phyloP scores from a whole-genome alignment of 75 land plant genomes.

The Cunninghamia lanceolata region DNA sequence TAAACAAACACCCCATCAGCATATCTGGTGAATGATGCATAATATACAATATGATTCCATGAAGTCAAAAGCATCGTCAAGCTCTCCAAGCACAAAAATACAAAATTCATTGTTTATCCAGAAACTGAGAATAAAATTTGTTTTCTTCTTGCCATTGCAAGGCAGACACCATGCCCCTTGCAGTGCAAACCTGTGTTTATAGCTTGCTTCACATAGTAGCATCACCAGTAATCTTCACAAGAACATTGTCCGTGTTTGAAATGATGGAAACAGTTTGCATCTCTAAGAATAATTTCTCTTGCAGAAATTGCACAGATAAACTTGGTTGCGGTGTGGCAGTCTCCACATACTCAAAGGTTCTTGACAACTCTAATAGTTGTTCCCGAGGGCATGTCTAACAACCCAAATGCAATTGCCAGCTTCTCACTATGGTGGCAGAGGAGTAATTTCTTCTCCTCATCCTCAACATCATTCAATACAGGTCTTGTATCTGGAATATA shows the following conservation, averaged over 20 bases:
- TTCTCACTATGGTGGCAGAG: constrained; percentile 28
- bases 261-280: constrained; percentile 6
- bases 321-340: constrained; percentile 14
- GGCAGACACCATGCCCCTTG: background rate
- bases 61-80: background rate
- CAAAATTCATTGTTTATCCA: background rate
- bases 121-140: background rate
- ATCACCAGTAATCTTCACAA: constrained; percentile 9
- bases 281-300: constrained; percentile 13
- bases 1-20: background rate
- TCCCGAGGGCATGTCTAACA: constrained; percentile 13
- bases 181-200: background rate
- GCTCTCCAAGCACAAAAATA: background rate
- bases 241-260: constrained; percentile 6
- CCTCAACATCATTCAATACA: constrained; percentile 17
- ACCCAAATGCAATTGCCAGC: constrained; percentile 26
- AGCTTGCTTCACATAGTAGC: background rate
- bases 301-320: constrained; percentile 8
- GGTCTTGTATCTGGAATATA: constrained; percentile 12
- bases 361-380: constrained; percentile 17
- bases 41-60: background rate
- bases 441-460: constrained; percentile 17
- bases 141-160: background rate
- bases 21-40: background rate
- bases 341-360: constrained; percentile 13